Evolutionary conservation across 2,329 filamentous ascomycete genomes (phyloP), one percentile per base, ranked within the genome.

Genomic region (Clarireedia homoeocarpa): DNA sequence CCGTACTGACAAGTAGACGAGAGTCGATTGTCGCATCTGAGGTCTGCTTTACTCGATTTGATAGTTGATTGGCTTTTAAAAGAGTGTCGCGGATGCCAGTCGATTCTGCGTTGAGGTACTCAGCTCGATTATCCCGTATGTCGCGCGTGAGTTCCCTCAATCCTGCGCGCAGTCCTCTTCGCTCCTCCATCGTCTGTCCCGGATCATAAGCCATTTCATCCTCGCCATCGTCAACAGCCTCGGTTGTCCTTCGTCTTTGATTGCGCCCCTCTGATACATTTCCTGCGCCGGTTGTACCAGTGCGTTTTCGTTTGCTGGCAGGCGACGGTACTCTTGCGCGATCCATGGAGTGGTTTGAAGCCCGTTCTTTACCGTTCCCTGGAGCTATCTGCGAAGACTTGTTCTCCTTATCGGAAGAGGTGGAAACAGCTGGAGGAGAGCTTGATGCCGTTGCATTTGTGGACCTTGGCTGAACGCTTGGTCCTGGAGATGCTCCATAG

Each of bases 21-120:
- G 92, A 91, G 69, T 99, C 94, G 59, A 95, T 85, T 0, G 88
- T 89, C 0, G 94, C 94, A 69, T 97, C 94, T 2, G 85, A 84
- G 0, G 94, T 96, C 73, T 96, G 91, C 65, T 87, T 89, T 58
- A 95, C 86, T 62, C 83, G 77, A 55, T 77, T 76, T 59, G 86
- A 84, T 14, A 85, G 73, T 38, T 77, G 71, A 63, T 94, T 85
- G 15, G 87, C 85, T 61, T 80, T 78, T 24, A 80, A 70, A 24
- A 97, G 74, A 1, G 84, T 83, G 9, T 86, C 76, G 57, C 80
- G 75, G 15, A 96, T 74, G 1, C 84, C 83, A 24, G 77, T 75
- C 7, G 85, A 88, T 39, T 82, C 81, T 1, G 79, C 76, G 62
- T 83, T 78, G 24, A 95, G 72, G 58, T 84, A 87, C 63, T 92